Conservation (phyloP, 257 asterid genomes). For the Solanum habrochaites region DNA sequence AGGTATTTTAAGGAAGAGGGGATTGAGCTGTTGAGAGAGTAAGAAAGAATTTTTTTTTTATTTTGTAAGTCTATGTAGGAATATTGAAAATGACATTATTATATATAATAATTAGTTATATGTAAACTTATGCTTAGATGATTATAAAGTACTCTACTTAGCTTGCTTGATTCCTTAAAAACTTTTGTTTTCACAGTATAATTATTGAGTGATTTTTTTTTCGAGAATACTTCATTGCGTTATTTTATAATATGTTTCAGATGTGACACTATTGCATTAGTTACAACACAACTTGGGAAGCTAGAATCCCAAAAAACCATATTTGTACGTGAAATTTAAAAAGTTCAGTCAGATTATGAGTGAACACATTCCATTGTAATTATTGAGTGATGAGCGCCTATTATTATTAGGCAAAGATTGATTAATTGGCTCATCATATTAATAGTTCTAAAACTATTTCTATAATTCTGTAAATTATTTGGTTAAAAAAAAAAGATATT, state of each 20-base stretch:
- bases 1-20: background rate
- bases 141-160: background rate
- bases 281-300: background rate
- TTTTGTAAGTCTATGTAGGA: background rate
- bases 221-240: background rate
- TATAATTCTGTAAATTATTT: background rate
- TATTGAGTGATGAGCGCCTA: background rate
- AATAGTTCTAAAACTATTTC: background rate
- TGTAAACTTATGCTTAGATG: background rate
- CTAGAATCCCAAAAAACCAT: background rate
- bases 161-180: background rate
- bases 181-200: background rate
- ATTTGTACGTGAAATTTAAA: background rate
- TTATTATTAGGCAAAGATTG: background rate
- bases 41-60: background rate
- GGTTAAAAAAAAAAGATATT: too few relatives aligned
- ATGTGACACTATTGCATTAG: background rate
- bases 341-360: background rate
- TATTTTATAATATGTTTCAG: too few relatives aligned
- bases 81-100: background rate
- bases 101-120: too few relatives aligned
- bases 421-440: too few relatives aligned
- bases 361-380: background rate
- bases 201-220: background rate
- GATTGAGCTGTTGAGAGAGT: background rate